Percentiles rank a stretch among this genome's conserved stretches.
Conservation (phyloP, 176 grass and related monocot genomes). For the Triticum dicoccoides region DNA sequence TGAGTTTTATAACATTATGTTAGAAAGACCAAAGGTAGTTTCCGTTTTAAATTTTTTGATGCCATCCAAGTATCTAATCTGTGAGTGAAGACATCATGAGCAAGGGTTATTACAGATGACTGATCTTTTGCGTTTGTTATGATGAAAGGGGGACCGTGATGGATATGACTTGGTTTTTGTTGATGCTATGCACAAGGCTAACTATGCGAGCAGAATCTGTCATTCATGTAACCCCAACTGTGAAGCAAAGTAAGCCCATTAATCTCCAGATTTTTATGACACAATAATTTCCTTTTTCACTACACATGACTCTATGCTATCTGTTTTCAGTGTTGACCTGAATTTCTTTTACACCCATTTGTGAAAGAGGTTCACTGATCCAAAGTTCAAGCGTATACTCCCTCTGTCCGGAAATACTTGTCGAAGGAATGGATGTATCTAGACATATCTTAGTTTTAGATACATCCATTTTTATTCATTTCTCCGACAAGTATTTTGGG, state of each 20-base stretch:
- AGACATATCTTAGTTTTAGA: too few species aligned
- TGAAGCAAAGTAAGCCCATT: constrained; percentile 84
- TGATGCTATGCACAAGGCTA: constrained; percentile 99
- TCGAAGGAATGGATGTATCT: too few species aligned
- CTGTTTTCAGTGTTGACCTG: constrained; percentile 29
- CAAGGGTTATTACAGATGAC: neutral
- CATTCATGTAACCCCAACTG: constrained; percentile 97
- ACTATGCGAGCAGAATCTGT: constrained; percentile 97
- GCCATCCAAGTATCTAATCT: constrained; percentile 19
- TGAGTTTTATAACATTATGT: constrained; percentile 98
- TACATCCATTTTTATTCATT: too few species aligned
- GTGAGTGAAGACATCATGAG: constrained; percentile 2
- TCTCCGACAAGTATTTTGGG: too few species aligned
- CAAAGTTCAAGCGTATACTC: neutral
- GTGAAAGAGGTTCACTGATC: neutral
- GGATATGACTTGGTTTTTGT: constrained; percentile 98
- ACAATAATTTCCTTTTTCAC: constrained; percentile 20
- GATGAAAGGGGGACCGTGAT: constrained; percentile 83
- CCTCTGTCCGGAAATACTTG: too few species aligned
- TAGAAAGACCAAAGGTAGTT: constrained; percentile 94
- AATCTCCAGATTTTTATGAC: constrained; percentile 15
- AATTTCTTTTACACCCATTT: constrained; percentile 24
- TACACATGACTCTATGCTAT: constrained; percentile 9
- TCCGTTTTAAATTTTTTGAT: neutral
- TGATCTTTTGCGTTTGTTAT: constrained; percentile 40